phyloP scores from a whole-genome alignment of 495 filamentous ascomycete species.

The Baudoinia panamericana region DNA sequence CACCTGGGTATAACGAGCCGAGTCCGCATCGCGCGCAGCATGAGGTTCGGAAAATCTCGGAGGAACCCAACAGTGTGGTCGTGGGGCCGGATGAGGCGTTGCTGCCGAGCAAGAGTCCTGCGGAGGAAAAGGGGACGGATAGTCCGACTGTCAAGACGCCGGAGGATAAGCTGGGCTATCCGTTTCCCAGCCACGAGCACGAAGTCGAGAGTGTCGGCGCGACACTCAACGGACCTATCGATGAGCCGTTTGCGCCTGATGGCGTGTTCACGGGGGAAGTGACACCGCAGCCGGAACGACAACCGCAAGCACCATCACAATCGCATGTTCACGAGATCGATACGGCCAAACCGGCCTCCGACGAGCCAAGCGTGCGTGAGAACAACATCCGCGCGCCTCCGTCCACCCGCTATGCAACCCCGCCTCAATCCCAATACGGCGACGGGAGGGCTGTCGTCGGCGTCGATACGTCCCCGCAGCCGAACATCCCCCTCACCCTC shows the following conservation, averaged over 20 bases:
- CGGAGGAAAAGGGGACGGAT: slow-evolving; percentile 23
- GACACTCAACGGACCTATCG: slow-evolving; percentile 20
- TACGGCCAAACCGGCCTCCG: too few relatives aligned
- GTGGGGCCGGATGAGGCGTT: slow-evolving; percentile 31
- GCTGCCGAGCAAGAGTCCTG: slow-evolving; percentile 22
- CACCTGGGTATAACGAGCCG: slow-evolving; percentile 35
- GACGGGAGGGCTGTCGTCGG: too few relatives aligned
- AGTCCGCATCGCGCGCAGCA: slow-evolving; percentile 47
- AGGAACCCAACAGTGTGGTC: slow-evolving; percentile 34
- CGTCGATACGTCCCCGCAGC: slow-evolving; percentile 63
- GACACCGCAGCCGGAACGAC: slow-evolving; percentile 2
- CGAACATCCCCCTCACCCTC: slow-evolving; percentile 81
- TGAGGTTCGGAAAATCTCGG: slow-evolving; percentile 50
- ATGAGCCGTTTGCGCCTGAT: slow-evolving; percentile 6
- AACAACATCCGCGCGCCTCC: too few relatives aligned
- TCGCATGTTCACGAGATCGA: too few relatives aligned
- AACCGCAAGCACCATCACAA: too few relatives aligned
- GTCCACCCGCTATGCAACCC: slow-evolving; percentile 33
- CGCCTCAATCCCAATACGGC: slow-evolving; percentile 31
- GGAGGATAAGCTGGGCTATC: slow-evolving; percentile 43
- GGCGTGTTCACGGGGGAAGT: slow-evolving; percentile 1
- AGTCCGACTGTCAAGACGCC: slow-evolving; percentile 42
- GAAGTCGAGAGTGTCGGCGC: slow-evolving; percentile 10
- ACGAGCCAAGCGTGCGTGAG: too few relatives aligned
- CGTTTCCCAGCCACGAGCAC: slow-evolving; percentile 26